phyloP scores from a whole-genome alignment of 1,284 basidiomycete species.

The Rhodotorula mucilaginosa region DNA sequence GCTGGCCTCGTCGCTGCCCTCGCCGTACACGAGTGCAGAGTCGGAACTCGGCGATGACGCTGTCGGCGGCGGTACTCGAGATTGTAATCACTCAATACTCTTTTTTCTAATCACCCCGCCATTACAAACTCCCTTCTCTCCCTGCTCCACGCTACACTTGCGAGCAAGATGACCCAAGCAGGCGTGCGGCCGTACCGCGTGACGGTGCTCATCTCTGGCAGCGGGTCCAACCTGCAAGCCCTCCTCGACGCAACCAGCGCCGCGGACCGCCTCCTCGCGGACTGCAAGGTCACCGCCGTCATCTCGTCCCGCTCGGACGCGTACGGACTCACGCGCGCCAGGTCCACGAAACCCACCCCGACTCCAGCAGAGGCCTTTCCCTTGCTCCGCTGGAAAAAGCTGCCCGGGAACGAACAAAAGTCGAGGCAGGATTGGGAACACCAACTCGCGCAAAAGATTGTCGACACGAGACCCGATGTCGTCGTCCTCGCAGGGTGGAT shows the following conservation, averaged over 20 bases:
- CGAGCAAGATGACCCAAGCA: background rate
- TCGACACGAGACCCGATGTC: slow-evolving; percentile 68
- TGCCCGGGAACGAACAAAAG: slow-evolving; percentile 52
- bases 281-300: slow-evolving; percentile 65
- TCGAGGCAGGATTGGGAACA: slow-evolving; percentile 62
- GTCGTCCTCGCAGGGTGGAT: slow-evolving; percentile 97
- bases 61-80: too few species aligned
- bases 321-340: slow-evolving; percentile 81
- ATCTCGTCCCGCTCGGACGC: slow-evolving; percentile 91
- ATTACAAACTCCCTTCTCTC: too few species aligned
- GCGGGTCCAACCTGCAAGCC: slow-evolving; percentile 93
- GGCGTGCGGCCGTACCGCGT: background rate
- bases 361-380: slow-evolving; percentile 83
- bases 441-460: slow-evolving; percentile 72
- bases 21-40: too few species aligned
- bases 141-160: background rate
- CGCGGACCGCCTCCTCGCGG: slow-evolving; percentile 49
- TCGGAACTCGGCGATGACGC: too few species aligned
- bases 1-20: too few species aligned
- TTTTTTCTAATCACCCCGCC: too few species aligned
- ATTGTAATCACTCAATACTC: too few species aligned
- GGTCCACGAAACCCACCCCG: slow-evolving; percentile 56
- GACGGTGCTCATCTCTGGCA: background rate
- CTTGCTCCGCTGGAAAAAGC: slow-evolving; percentile 78
- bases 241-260: slow-evolving; percentile 76